Base-by-base conservation (phyloP, 2,329 filamentous ascomycete genomes). In the Dactylellina cionopaga region DNA sequence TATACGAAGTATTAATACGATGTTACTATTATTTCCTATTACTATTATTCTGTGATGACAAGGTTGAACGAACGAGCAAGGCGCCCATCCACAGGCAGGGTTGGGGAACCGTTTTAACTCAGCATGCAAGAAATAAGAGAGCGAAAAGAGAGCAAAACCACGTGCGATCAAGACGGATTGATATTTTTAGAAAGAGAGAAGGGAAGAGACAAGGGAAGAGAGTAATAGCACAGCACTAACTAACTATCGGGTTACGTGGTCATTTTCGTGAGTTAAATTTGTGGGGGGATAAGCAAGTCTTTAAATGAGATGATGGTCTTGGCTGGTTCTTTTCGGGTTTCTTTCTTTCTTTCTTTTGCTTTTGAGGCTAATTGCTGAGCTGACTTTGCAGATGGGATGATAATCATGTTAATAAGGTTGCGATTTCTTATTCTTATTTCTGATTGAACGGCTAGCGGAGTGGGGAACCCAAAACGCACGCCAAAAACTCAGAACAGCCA, bases 161-260 rank as follows among this genome's bases (percentile, higher is more conserved):
- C 63, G 63, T 68, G 63, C 54, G 35, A 46, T 24, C 19, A 54
- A 41, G 44, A 47, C 35, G 25, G 51, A 58, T 24, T 25, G n/a
- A 22, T 72, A 72, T 72, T 72, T 72, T 72, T 72, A 72, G 66
- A 55, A n/a, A n/a, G n/a, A n/a, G n/a, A n/a, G n/a, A n/a, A n/a
- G n/a, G n/a, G n/a, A n/a, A n/a, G n/a, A n/a, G n/a, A n/a, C n/a
- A n/a, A n/a, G n/a, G n/a, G n/a, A n/a, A 49, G 44, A 51, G 10
- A 6, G 44, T 24, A 25, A 22, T 31, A 54, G 59, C 27, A 39
- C 22, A 49, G 41, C 19, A 29, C 15, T 37, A 27, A 35, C 37
- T 47, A 33, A 55, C 46, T 47, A 62, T 51, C 35, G 37, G 31
- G 60, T 56, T 55, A 47, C 60, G 47, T 55, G 37, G 49, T 55